Conservation (phyloP, 306 rosid species). For the Pterocarpus santalinus region DNA sequence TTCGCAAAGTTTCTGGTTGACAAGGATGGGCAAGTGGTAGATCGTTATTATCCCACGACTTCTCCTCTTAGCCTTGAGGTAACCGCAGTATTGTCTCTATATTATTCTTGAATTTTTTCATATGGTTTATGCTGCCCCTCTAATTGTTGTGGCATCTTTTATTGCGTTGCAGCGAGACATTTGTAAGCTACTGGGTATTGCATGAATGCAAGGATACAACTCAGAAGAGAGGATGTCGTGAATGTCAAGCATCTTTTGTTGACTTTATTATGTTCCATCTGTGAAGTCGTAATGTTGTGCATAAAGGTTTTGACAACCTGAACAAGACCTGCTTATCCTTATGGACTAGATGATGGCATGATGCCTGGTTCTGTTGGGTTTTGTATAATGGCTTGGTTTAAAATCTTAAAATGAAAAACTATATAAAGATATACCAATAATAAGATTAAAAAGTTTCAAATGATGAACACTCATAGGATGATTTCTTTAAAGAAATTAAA, state of each 20-base stretch:
- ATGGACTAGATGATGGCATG: background rate
- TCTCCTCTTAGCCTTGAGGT: constrained; percentile 89
- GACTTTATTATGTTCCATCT: constrained; percentile 14
- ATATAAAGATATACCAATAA: background rate
- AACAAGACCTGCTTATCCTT: background rate
- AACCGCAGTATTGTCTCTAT: constrained; percentile 27
- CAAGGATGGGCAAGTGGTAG: constrained; percentile 76
- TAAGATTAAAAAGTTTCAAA: too few species aligned
- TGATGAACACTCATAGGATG: too few species aligned
- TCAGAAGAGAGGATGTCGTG: constrained; percentile 24
- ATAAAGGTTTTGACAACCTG: constrained; percentile 16
- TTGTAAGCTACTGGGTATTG: constrained; percentile 60
- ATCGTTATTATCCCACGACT: constrained; percentile 87
- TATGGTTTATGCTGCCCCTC: constrained; percentile 21
- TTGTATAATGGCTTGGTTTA: background rate
- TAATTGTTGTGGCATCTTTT: constrained; percentile 22
- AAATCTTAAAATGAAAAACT: background rate
- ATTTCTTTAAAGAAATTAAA: too few species aligned
- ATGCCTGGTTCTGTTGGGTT: constrained; percentile 3
- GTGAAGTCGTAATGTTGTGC: constrained; percentile 14
- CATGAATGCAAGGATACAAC: constrained; percentile 44
- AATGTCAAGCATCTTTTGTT: constrained; percentile 34
- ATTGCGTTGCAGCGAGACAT: constrained; percentile 66
- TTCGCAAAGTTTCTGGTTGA: constrained; percentile 82
- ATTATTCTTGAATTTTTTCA: constrained; percentile 18